Conservation (phyloP, 495 filamentous ascomycete species). For the Aspergillus indologenus region DNA sequence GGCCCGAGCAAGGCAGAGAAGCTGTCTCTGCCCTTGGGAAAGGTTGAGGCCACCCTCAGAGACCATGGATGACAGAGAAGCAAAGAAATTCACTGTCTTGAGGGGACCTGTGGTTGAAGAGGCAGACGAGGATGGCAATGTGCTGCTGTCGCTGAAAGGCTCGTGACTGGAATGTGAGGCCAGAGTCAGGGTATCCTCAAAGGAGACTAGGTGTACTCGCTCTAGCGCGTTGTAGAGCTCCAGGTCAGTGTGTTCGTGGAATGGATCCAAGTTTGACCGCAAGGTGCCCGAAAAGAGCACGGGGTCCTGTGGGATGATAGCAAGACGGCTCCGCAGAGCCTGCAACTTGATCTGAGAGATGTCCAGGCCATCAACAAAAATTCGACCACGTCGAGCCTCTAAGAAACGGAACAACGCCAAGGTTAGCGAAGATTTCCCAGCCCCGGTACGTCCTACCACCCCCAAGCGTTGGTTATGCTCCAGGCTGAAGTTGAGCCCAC, state of each 20-base stretch:
- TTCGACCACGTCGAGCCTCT: constrained; percentile 65
- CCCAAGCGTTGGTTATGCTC: constrained; percentile 74
- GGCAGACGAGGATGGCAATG: constrained; percentile 22
- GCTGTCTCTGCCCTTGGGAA: constrained; percentile 84
- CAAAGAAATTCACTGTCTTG: constrained; percentile 62
- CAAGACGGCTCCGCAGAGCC: constrained; percentile 67
- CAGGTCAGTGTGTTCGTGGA: constrained; percentile 65
- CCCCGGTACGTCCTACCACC: constrained; percentile 82
- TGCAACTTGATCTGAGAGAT: constrained; percentile 72
- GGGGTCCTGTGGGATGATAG: constrained; percentile 85
- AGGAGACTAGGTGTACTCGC: constrained; percentile 68
- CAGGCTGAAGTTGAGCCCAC: constrained; percentile 68
- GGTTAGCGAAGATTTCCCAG: constrained; percentile 82
- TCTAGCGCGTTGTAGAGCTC: constrained; percentile 72
- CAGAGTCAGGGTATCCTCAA: constrained; percentile 35
- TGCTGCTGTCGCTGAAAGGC: constrained; percentile 20
- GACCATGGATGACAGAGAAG: constrained; percentile 57
- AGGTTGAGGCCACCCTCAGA: constrained; percentile 77
- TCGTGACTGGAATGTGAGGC: constrained; percentile 30
- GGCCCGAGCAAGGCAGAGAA: constrained; percentile 83
- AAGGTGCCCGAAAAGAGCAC: constrained; percentile 86
- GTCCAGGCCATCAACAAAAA: constrained; percentile 73
- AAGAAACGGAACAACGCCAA: constrained; percentile 82
- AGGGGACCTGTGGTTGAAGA: constrained; percentile 23
- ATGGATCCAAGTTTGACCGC: constrained; percentile 78